These are phyloP conservation scores for Picea abies DNA, from an alignment of 83 land plant species.

Conservation along the genomic window DNA sequence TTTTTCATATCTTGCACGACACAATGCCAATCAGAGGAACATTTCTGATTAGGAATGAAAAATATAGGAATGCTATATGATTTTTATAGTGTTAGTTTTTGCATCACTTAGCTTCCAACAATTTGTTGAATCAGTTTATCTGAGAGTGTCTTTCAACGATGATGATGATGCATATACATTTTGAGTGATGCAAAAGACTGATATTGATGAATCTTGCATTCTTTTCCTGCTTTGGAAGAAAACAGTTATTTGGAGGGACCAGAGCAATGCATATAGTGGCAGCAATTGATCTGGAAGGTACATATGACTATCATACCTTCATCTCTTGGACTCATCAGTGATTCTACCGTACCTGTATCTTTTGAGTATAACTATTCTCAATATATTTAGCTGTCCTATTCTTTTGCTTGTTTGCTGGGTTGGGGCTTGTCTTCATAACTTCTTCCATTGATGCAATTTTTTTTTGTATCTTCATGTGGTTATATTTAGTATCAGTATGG, in stretches of 20 bases:
- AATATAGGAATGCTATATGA: background rate
- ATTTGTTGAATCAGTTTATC: background rate
- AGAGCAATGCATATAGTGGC: background rate
- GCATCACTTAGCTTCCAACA: background rate
- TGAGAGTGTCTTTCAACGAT: background rate
- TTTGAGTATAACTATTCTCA: background rate
- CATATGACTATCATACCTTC: background rate
- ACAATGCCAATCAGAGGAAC: background rate
- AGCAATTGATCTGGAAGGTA: background rate
- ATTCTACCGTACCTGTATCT: background rate
- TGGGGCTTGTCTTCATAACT: background rate
- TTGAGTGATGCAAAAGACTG: background rate
- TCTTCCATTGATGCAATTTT: background rate
- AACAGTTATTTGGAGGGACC: constrained; percentile 4
- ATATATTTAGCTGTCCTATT: background rate
- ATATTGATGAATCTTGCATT: background rate
- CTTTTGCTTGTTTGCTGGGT: background rate
- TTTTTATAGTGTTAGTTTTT: background rate
- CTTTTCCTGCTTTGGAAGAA: background rate
- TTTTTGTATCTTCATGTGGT: background rate
- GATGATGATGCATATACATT: no score
- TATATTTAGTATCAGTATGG: background rate
- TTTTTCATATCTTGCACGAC: background rate
- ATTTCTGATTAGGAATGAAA: background rate
- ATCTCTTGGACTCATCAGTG: background rate